A percentile compares a stretch with the other conserved stretches of the same genome.
Conservation (phyloP, 2,329 filamentous ascomycete species). For the Stagonosporopsis cucurbitacearum region DNA sequence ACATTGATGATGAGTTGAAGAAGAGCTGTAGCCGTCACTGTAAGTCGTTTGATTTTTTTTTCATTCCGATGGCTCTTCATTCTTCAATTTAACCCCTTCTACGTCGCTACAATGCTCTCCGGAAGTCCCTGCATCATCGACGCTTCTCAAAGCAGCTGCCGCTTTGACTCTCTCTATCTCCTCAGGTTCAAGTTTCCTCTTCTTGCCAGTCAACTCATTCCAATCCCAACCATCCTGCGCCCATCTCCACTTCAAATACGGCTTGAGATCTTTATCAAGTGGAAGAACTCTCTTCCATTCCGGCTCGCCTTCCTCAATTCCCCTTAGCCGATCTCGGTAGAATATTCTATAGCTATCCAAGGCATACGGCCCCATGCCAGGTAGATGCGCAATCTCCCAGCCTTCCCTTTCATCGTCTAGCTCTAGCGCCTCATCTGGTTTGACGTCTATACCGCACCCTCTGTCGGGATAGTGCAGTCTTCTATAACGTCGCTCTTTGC, state of each 20-base stretch:
- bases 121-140: not conserved
- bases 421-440: constrained; percentile 51
- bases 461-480: constrained; percentile 54
- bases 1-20: not conserved
- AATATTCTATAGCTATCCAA: constrained; percentile 94
- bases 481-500: constrained; percentile 62
- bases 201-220: constrained; percentile 10
- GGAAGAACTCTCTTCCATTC: constrained; percentile 91
- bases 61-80: not conserved
- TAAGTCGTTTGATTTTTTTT: too few species aligned
- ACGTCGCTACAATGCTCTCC: not conserved
- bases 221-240: constrained; percentile 54
- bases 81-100: not conserved
- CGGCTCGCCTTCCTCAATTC: constrained; percentile 69
- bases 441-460: constrained; percentile 49
- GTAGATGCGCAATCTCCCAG: constrained; percentile 88
- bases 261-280: constrained; percentile 85
- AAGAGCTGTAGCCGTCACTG: too few species aligned
- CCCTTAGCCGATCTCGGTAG: constrained; percentile 78
- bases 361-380: constrained; percentile 75
- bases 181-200: not conserved
- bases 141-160: not conserved
- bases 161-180: not conserved
- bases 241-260: constrained; percentile 91
- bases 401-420: constrained; percentile 51